Evolutionary conservation across 2,329 filamentous ascomycete genomes (phyloP).

Genomic region (Metarhizium guizhouense): DNA sequence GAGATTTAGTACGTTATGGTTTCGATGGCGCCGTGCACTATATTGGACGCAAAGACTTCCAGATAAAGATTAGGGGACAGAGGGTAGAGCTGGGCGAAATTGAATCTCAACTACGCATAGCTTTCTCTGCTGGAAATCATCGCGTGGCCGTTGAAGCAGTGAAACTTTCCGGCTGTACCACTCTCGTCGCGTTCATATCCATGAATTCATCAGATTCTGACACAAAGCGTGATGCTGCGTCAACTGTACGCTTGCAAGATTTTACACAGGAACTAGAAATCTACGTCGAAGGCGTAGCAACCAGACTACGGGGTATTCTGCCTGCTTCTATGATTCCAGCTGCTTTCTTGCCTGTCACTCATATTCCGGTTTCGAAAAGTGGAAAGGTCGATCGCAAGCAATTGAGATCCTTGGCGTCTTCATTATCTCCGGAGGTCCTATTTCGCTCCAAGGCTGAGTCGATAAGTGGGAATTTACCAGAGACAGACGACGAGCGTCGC

Average conservation of each 20-base stretch:
- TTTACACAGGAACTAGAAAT: not conserved
- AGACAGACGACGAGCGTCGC: no score
- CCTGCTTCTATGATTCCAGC: slow-evolving; percentile 2
- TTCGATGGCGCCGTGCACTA: not conserved
- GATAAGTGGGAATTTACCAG: no score
- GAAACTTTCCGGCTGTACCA: not conserved
- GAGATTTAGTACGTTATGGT: not conserved
- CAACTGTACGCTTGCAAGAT: not conserved
- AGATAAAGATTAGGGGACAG: slow-evolving; percentile 3
- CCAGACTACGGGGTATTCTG: not conserved
- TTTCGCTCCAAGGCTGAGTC: no score
- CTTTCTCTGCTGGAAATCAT: not conserved
- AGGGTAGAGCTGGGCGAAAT: slow-evolving; percentile 3
- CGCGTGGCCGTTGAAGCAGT: not conserved
- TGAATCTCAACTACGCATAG: not conserved
- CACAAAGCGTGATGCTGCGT: not conserved
- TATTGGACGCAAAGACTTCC: not conserved
- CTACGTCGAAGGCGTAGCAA: no score
- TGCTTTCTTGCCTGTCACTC: not conserved
- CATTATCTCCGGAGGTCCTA: no score
- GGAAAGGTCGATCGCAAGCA: no score
- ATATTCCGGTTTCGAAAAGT: no score
- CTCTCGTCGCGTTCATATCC: not conserved
- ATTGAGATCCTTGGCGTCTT: no score
- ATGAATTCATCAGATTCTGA: no score